Evolutionary conservation across 2,329 filamentous ascomycete species (phyloP).

Genomic region (Zarea fungicola): DNA sequence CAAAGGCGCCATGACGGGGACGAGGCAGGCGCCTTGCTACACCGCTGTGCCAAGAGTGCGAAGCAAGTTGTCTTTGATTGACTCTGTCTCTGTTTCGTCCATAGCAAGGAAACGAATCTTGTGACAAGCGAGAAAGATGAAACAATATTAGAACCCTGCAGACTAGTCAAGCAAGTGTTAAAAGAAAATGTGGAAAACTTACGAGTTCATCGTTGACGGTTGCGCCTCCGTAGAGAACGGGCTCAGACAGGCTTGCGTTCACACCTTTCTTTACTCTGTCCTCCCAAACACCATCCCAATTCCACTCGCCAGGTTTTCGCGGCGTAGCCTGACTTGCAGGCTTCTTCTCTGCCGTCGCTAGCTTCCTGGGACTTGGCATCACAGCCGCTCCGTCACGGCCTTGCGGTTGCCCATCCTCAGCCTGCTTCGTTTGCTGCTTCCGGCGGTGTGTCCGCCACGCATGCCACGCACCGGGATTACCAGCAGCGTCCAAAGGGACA

Average conservation of each 20-base stretch:
- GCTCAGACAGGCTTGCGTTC: slow-evolving; percentile 70
- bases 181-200: slow-evolving; percentile 27
- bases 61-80: slow-evolving; percentile 53
- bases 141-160: too few species aligned
- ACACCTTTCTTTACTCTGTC: slow-evolving; percentile 78
- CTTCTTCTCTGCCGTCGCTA: neutral
- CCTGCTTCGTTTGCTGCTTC: slow-evolving; percentile 24
- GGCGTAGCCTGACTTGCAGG: slow-evolving; percentile 12
- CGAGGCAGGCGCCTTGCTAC: slow-evolving; percentile 14
- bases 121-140: slow-evolving; percentile 13
- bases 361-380: slow-evolving; percentile 11
- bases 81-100: slow-evolving; percentile 53
- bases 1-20: neutral
- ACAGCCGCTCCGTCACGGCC: neutral
- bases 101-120: slow-evolving; percentile 64
- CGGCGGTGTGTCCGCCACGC: slow-evolving; percentile 74
- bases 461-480: slow-evolving; percentile 89
- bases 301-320: slow-evolving; percentile 77
- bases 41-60: slow-evolving; percentile 40
- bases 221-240: slow-evolving; percentile 66
- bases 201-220: slow-evolving; percentile 66
- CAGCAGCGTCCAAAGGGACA: slow-evolving; percentile 74
- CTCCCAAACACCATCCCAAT: slow-evolving; percentile 97
- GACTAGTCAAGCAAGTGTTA: neutral
- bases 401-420: slow-evolving; percentile 13